Conservation (phyloP, 768 basidiomycete species). For the Sporobolomyces roseus region DNA sequence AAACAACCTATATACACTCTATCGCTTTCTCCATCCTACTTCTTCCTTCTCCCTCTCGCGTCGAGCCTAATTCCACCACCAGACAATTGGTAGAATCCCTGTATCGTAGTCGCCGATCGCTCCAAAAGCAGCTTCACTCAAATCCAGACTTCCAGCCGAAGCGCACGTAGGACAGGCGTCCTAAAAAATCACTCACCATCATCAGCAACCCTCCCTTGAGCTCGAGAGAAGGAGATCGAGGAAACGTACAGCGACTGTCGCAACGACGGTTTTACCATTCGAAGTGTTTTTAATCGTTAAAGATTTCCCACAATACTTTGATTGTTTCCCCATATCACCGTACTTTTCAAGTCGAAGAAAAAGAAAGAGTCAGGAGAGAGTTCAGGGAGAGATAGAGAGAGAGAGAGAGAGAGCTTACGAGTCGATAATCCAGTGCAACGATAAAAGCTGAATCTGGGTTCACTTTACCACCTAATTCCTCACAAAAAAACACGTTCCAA, state of each 20-base stretch:
- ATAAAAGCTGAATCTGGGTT: constrained; percentile 13
- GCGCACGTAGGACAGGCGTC: constrained; percentile 24
- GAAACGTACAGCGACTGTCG: not conserved
- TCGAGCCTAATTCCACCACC: constrained; percentile 12
- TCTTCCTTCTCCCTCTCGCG: not conserved
- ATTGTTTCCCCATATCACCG: not conserved
- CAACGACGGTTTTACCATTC: constrained; percentile 6
- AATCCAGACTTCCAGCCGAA: constrained; percentile 4
- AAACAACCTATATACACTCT: too few species aligned
- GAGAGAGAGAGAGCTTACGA: not conserved
- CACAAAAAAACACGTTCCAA: too few species aligned
- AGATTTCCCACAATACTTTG: constrained; percentile 34
- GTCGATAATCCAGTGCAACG: constrained; percentile 12
- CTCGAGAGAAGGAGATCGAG: not conserved
- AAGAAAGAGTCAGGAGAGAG: not conserved
- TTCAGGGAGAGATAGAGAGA: not conserved
- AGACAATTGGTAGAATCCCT: constrained; percentile 16
- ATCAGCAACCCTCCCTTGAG: not conserved
- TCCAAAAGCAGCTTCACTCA: constrained; percentile 13
- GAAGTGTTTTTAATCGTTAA: constrained; percentile 37
- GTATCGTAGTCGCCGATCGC: constrained; percentile 26
- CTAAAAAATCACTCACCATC: not conserved
- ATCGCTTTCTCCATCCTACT: too few species aligned
- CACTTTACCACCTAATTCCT: constrained; percentile 12
- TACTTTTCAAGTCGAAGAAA: not conserved